Percentiles rank a stretch among this genome's conserved stretches.
phyloP scores from a whole-genome alignment of 1,284 basidiomycete species.

The Neonothopanus nambi region DNA sequence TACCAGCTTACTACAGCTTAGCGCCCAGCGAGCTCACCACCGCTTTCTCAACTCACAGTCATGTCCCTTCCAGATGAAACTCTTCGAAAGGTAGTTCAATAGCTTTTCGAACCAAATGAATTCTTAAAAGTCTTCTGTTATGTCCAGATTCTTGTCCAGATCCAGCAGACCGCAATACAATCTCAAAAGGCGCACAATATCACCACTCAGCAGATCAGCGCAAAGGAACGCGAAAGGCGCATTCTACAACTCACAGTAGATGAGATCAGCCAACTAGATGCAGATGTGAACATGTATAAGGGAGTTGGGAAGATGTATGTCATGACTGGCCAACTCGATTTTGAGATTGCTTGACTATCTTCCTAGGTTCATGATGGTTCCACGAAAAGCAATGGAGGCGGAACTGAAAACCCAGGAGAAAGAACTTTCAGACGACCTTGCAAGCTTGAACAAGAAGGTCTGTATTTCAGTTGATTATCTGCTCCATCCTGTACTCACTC shows the following conservation, averaged over 20 bases:
- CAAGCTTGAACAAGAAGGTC: conserved; percentile 79
- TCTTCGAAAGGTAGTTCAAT: conserved; percentile 66
- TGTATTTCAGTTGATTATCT: background rate
- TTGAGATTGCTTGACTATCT: conserved; percentile 10
- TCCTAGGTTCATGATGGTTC: conserved; percentile 86
- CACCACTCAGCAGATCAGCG: conserved; percentile 69
- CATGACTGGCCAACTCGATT: background rate
- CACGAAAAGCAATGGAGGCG: conserved; percentile 74
- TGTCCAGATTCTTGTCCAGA: conserved; percentile 82
- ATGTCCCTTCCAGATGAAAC: conserved; percentile 84
- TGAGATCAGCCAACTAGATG: conserved; percentile 66
- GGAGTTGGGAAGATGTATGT: conserved; percentile 91
- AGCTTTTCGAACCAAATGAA: conserved; percentile 16
- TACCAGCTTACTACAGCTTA: too few species aligned
- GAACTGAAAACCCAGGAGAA: conserved; percentile 77
- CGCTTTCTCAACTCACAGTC: conserved; percentile 42
- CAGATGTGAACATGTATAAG: conserved; percentile 80
- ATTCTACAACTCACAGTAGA: conserved; percentile 86
- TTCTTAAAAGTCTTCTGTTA: conserved; percentile 15
- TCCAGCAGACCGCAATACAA: conserved; percentile 82
- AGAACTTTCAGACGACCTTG: conserved; percentile 79
- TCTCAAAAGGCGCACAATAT: conserved; percentile 77
- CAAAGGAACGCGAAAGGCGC: conserved; percentile 83
- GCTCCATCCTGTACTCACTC: background rate
- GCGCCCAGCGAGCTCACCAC: background rate